Percentiles rank a stretch among this genome's conserved stretches.
Conservation (phyloP, 192 early-diverging fungal genomes). For the Coemansia sp. region DNA sequence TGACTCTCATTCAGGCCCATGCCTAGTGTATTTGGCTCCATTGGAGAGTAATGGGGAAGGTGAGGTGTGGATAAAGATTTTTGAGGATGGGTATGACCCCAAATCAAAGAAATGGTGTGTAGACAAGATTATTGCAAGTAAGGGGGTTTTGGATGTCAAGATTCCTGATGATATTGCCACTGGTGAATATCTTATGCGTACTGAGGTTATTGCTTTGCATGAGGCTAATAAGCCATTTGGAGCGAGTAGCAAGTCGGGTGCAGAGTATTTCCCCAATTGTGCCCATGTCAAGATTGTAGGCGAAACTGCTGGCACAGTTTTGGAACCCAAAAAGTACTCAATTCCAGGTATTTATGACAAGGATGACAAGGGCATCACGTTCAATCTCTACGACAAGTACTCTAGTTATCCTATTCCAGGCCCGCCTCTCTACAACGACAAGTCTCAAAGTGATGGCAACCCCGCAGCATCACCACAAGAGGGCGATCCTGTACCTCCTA, state of each 20-base stretch:
- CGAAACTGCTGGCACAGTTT: neutral
- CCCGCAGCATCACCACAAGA: neutral
- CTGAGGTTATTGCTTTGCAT: slow-evolving; percentile 31
- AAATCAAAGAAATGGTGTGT: slow-evolving; percentile 12
- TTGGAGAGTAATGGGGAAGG: slow-evolving; percentile 7
- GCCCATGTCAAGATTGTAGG: slow-evolving; percentile 9
- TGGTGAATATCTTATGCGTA: slow-evolving; percentile 26
- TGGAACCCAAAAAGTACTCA: neutral
- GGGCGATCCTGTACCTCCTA: neutral
- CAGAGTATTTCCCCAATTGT: slow-evolving; percentile 32
- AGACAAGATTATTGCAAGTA: slow-evolving; percentile 12
- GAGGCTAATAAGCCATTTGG: neutral
- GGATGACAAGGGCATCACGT: slow-evolving; percentile 15
- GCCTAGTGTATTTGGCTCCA: slow-evolving; percentile 14
- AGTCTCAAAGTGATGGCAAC: neutral
- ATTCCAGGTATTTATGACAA: slow-evolving; percentile 24
- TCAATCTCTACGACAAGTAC: neutral
- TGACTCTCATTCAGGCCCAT: slow-evolving; percentile 19
- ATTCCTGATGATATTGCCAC: slow-evolving; percentile 15
- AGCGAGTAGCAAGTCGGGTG: slow-evolving; percentile 1
- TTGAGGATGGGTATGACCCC: slow-evolving; percentile 11
- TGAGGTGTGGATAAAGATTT: slow-evolving; percentile 23
- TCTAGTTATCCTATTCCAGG: slow-evolving; percentile 16
- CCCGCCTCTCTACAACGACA: slow-evolving; percentile 3
- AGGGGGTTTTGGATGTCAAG: slow-evolving; percentile 8